Conservation (phyloP, 352 stramenopile species). For the Phytophthora gonapodyides region DNA sequence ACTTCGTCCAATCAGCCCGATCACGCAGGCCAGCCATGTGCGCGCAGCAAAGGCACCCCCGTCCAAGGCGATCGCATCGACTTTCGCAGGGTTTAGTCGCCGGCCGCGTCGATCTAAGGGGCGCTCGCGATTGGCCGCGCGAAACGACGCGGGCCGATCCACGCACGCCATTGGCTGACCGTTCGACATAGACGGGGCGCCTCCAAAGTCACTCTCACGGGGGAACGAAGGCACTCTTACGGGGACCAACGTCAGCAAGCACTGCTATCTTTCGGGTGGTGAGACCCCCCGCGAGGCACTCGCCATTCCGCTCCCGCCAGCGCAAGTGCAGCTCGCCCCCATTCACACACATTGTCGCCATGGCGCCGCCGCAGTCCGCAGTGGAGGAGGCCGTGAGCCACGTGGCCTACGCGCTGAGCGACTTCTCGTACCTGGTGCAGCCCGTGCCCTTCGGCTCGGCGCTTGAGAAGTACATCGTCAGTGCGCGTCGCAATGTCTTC, state of each 20-base stretch:
- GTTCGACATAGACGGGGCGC: background rate
- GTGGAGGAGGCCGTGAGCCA: conserved; percentile 83
- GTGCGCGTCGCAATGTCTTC: conserved; percentile 76
- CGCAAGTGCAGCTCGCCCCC: conserved; percentile 14
- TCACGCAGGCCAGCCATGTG: conserved; percentile 21
- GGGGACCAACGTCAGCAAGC: conserved; percentile 8
- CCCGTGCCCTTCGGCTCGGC: conserved; percentile 65
- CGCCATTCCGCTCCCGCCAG: conserved; percentile 29
- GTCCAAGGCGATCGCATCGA: no score
- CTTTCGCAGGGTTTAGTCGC: background rate
- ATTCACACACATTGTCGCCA: conserved; percentile 9
- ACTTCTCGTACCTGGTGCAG: conserved; percentile 73
- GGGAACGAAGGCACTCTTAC: conserved; percentile 3
- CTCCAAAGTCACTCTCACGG: background rate
- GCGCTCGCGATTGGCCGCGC: conserved; percentile 7
- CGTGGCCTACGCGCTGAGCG: conserved; percentile 77
- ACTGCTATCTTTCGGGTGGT: conserved; percentile 34
- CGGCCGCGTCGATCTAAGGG: conserved; percentile 10
- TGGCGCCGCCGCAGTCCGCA: conserved; percentile 37
- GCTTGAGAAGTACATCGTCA: conserved; percentile 75
- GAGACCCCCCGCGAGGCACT: conserved; percentile 12
- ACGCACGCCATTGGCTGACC: conserved; percentile 6
- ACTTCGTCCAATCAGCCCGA: conserved; percentile 36
- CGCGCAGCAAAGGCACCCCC: conserved; percentile 3
- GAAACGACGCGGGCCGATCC: conserved; percentile 12